Conservation (phyloP, 2,329 filamentous ascomycete species). For the Penicillium sp. region DNA sequence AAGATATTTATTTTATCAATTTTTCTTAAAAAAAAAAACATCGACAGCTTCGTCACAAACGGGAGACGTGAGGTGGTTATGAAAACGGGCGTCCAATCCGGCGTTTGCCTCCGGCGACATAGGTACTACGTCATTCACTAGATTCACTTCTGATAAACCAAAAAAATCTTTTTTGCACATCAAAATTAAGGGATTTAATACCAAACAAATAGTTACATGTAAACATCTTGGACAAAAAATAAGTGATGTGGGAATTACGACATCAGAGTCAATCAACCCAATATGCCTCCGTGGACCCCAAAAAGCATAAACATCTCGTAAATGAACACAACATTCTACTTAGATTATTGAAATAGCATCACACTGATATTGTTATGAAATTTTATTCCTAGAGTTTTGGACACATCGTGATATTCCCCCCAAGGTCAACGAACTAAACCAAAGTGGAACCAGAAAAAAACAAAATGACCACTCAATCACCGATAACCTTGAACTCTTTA, state of each 20-base stretch:
- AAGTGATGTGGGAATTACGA: slow-evolving; percentile 10
- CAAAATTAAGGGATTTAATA: not conserved
- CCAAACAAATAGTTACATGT: not conserved
- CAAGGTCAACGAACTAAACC: not conserved
- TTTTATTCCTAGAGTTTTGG: too few species aligned
- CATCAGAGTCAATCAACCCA: not conserved
- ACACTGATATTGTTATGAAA: too few species aligned
- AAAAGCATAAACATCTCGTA: too few species aligned
- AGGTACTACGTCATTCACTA: not conserved
- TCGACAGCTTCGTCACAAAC: too few species aligned
- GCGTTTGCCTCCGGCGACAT: not conserved
- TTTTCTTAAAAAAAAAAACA: too few species aligned
- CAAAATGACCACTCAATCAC: slow-evolving; percentile 5
- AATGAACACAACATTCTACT: too few species aligned
- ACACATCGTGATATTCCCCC: not conserved
- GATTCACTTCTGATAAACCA: not conserved
- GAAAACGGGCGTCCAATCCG: not conserved
- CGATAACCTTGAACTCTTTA: slow-evolving; percentile 16
- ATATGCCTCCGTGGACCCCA: not conserved
- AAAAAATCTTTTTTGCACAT: not conserved
- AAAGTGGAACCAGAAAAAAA: not conserved
- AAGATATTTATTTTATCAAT: not conserved
- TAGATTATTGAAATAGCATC: too few species aligned
- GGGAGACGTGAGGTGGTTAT: not conserved
- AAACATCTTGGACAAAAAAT: not conserved